Conservation (phyloP, 2,329 filamentous ascomycete species). For the Thielaviopsis punctulata region DNA sequence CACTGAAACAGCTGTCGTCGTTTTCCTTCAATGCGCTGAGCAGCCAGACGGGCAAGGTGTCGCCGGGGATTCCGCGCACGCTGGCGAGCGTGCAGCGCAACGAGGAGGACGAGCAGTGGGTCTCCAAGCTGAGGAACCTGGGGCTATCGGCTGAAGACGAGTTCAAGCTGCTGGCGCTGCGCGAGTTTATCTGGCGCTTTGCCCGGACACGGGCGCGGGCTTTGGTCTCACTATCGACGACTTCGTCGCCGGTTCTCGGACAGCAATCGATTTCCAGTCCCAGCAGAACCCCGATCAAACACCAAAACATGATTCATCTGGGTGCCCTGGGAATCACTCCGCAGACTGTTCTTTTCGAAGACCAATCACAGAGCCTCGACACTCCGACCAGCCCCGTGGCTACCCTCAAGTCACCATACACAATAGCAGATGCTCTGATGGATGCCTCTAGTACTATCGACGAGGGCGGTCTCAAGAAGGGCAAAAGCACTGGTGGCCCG, state of each 20-base stretch:
- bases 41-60: slow-evolving; percentile 32
- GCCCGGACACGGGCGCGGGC: slow-evolving; percentile 52
- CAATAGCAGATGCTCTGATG: slow-evolving; percentile 75
- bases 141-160: slow-evolving; percentile 75
- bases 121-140: slow-evolving; percentile 67
- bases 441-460: slow-evolving; percentile 85
- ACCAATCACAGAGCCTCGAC: slow-evolving; percentile 28
- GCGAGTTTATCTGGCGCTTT: slow-evolving; percentile 83
- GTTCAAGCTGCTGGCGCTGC: slow-evolving; percentile 66
- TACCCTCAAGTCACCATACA: slow-evolving; percentile 37
- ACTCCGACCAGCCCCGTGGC: slow-evolving; percentile 11
- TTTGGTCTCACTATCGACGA: slow-evolving; percentile 18
- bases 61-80: slow-evolving; percentile 19
- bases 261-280: not conserved
- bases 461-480: slow-evolving; percentile 35
- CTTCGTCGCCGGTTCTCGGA: slow-evolving; percentile 17
- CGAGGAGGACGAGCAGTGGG: slow-evolving; percentile 87
- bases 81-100: slow-evolving; percentile 45
- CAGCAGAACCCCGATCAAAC: slow-evolving; percentile 22
- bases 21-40: slow-evolving; percentile 35
- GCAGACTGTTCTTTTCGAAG: slow-evolving; percentile 82
- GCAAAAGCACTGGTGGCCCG: slow-evolving; percentile 24
- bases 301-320: slow-evolving; percentile 54
- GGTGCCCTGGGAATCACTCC: slow-evolving; percentile 61
- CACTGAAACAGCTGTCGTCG: slow-evolving; percentile 47